Evolutionary conservation across 1,284 basidiomycete genomes (phyloP).

Genomic region (Malassezia cuniculi): DNA sequence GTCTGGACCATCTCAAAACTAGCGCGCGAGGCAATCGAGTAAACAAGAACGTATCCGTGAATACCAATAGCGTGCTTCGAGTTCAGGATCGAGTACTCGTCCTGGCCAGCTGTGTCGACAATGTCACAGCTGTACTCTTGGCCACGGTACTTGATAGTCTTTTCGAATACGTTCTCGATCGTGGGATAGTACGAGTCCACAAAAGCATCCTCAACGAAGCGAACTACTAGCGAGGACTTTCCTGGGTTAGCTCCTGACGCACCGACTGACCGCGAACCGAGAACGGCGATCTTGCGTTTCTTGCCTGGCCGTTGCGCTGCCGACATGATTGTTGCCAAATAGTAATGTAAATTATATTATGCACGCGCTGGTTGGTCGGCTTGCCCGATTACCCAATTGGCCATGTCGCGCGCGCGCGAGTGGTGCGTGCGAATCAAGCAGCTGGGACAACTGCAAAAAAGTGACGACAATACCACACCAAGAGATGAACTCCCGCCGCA

Average conservation of each 20-base stretch:
- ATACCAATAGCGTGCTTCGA: conserved; percentile 70
- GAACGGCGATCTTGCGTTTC: conserved; percentile 44
- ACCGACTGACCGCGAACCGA: conserved; percentile 42
- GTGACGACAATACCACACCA: no score
- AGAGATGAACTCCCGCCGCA: conserved; percentile 9
- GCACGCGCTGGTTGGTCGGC: no score
- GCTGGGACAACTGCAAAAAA: no score
- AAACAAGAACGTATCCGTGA: conserved; percentile 78
- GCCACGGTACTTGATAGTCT: conserved; percentile 70
- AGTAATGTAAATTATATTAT: no score
- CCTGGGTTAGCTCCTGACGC: conserved; percentile 48
- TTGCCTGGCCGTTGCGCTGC: conserved; percentile 18
- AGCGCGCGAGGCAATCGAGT: conserved; percentile 78
- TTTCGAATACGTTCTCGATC: conserved; percentile 77
- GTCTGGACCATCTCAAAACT: conserved; percentile 94
- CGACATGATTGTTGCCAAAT: no score
- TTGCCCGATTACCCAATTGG: no score
- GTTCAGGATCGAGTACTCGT: conserved; percentile 71
- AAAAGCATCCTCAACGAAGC: conserved; percentile 46
- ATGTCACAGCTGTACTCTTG: conserved; percentile 87
- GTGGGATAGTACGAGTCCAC: conserved; percentile 84
- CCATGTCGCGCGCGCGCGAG: neutral
- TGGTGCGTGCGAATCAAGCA: no score
- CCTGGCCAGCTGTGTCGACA: conserved; percentile 94
- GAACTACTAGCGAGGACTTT: conserved; percentile 57